A percentile compares a stretch with the other conserved stretches of the same genome.
Evolutionary conservation across 2,329 filamentous ascomycete species (phyloP).

Genomic region (Celoporthe dispersa): DNA sequence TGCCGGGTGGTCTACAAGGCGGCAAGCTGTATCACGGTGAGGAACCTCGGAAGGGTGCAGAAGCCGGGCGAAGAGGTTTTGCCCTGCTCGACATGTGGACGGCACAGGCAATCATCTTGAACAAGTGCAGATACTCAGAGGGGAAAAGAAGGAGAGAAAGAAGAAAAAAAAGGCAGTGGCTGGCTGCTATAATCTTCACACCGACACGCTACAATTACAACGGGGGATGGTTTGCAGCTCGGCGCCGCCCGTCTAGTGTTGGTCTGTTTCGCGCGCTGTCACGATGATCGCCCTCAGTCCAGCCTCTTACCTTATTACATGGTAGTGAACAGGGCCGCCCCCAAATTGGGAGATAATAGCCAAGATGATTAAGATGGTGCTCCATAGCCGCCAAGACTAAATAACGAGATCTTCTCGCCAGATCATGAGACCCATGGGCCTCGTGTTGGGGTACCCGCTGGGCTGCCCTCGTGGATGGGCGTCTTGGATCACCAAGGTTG

Average conservation of each 20-base stretch:
- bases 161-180: not conserved
- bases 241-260: not conserved
- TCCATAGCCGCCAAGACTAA: conserved; percentile 13
- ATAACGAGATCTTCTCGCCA: conserved; percentile 22
- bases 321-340: not conserved
- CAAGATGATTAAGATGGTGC: conserved; percentile 16
- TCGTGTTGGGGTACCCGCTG: not conserved
- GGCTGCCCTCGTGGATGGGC: conserved; percentile 12
- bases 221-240: not conserved
- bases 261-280: not conserved
- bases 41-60: not conserved
- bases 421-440: conserved; percentile 25
- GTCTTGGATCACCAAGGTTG: not conserved
- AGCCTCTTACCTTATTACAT: not conserved
- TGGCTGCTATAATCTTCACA: not conserved
- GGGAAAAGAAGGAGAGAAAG: too few relatives aligned
- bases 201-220: not conserved
- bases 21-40: not conserved
- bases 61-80: not conserved
- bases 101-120: not conserved
- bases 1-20: not conserved
- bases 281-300: not conserved
- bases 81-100: not conserved
- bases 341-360: conserved; percentile 12
- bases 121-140: too few relatives aligned